Conservation (phyloP, 2,329 filamentous ascomycete genomes). For the Penicillium sp. region DNA sequence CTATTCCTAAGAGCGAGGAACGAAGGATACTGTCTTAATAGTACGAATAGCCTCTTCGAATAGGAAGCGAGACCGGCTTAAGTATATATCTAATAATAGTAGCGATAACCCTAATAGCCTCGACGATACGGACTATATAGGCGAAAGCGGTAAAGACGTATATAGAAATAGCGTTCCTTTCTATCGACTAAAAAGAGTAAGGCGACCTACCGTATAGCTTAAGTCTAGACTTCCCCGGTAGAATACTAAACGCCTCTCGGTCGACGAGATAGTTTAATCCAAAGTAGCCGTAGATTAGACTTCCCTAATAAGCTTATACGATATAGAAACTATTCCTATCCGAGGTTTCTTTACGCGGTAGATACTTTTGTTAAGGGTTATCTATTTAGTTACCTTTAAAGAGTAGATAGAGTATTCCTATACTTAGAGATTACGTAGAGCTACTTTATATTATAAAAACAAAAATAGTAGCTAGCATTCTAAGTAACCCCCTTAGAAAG, state of each 20-base stretch:
- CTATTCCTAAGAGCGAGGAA: conserved; percentile 3
- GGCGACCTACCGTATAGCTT: background rate
- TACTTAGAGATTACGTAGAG: background rate
- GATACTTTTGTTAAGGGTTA: conserved; percentile 12
- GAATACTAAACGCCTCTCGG: conserved; percentile 3
- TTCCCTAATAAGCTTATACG: conserved; percentile 5
- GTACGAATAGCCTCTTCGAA: conserved; percentile 1
- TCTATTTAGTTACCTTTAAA: conserved; percentile 15
- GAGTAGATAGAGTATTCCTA: conserved; percentile 11
- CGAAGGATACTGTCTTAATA: background rate
- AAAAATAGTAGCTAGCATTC: too few species aligned
- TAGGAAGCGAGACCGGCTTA: conserved; percentile 3
- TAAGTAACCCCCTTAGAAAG: too few species aligned
- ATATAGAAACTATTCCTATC: conserved; percentile 15
- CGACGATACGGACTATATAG: conserved; percentile 2
- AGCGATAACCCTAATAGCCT: conserved; percentile 6
- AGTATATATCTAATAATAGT: conserved; percentile 1
- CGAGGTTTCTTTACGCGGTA: conserved; percentile 14
- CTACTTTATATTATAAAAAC: too few species aligned
- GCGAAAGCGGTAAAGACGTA: conserved; percentile 3
- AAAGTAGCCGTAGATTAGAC: conserved; percentile 2
- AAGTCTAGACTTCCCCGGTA: conserved; percentile 3
- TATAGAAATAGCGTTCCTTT: conserved; percentile 1
- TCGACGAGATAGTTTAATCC: background rate
- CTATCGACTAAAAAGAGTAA: background rate